Evolutionary conservation across 805 yeast genomes (phyloP), one percentile per base, ranked within the genome.

Genomic region (Candida palmyrensis): DNA sequence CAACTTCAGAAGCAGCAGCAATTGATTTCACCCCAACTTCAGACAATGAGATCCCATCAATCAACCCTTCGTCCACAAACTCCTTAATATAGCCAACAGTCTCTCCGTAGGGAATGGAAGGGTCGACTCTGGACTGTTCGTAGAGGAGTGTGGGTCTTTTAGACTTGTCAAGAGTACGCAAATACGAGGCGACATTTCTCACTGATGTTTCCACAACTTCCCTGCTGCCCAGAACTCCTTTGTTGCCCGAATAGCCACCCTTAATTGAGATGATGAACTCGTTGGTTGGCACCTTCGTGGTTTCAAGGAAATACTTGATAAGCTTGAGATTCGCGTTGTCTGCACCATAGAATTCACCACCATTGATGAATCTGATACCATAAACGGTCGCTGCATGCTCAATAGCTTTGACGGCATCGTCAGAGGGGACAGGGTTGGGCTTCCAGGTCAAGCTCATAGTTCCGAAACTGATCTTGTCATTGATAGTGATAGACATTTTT

Each of bases 371-470:
- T 8, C 56, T 57, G 55, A 74, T 62, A 41, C 77, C 66, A 39
- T 53, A 47, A 56, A 66, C 40, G 19, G 75, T 52, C 16, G 52
- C 52, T 14, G 45, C 46, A 29, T 43, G 42, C 36, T 74, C 67
- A 52, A 87, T 62, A 2, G 75, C 58, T 8, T 59, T 73, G 38
- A 77, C 63, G 2, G 83, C 77, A 33, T 66, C 62, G 13, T 70
- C 76, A 33, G 67, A 53, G 6, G 81, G 70, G 21, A 71, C 55
- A 21, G 85, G 86, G 0, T 47, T 52, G 0, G 79, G 73, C 25
- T 70, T 67, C 85, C 84, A 77, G 1, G 95, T 83, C 53, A 84
- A 66, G 36, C 82, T 74, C 96, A 88, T 85, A 41, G 86, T 68
- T 28, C 96, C 96, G 44, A 73, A 77, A 27, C 95, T 95, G 35